Conservation (phyloP, 1,284 basidiomycete species). For the Golubevia sp. region DNA sequence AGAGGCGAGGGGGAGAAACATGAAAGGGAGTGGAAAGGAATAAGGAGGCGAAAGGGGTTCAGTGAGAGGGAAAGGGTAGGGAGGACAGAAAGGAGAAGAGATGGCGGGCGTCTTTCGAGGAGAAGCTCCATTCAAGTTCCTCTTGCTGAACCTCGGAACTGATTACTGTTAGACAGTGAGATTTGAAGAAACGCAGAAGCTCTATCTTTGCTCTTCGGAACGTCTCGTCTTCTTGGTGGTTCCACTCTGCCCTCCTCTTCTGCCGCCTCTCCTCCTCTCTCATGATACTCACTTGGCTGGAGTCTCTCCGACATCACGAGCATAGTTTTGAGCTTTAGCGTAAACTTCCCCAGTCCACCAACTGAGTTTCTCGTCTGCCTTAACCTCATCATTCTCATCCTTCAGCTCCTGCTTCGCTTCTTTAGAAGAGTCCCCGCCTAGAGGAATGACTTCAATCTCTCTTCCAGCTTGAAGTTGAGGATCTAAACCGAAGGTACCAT, state of each 20-base stretch:
- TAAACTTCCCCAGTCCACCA: conserved; percentile 57
- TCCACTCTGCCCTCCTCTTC: no score
- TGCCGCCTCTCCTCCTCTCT: background rate
- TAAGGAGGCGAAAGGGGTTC: no score
- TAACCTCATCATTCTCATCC: conserved; percentile 41
- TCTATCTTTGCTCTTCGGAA: no score
- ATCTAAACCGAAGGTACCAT: conserved; percentile 27
- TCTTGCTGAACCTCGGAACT: no score
- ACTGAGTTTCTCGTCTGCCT: conserved; percentile 35
- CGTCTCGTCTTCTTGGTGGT: no score
- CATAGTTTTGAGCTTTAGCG: conserved; percentile 55
- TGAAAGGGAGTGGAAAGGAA: no score
- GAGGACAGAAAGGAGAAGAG: background rate
- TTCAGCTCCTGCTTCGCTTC: conserved; percentile 42
- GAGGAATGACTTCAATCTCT: conserved; percentile 38
- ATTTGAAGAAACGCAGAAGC: no score
- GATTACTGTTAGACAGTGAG: no score
- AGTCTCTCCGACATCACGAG: conserved; percentile 53
- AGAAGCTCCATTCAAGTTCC: no score
- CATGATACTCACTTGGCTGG: conserved; percentile 31
- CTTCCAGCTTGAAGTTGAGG: conserved; percentile 43
- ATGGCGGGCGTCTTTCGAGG: background rate
- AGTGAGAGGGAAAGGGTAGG: background rate
- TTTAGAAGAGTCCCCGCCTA: conserved; percentile 16
- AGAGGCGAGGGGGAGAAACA: background rate